phyloP scores from a whole-genome alignment of 2,329 filamentous ascomycete species.

The Penicillium sp. region DNA sequence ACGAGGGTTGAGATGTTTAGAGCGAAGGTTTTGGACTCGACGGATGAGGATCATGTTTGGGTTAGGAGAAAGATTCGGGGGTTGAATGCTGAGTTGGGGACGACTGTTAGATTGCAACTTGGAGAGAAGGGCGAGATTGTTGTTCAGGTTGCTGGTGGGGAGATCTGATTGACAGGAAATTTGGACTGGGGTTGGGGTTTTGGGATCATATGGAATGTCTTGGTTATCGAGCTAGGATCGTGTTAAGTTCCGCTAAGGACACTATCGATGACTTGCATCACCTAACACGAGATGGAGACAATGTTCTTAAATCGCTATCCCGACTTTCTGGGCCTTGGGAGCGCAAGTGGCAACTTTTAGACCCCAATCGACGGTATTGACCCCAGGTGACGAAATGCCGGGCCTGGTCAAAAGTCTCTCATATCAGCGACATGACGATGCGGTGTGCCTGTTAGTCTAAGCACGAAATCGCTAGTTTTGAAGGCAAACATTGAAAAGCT shows the following conservation, averaged over 20 bases:
- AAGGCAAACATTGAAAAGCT: too few relatives aligned
- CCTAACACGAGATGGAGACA: neutral
- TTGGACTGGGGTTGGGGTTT: neutral
- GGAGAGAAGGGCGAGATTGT: neutral
- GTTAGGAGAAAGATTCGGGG: conserved; percentile 14
- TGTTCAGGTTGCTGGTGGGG: neutral
- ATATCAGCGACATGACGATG: too few relatives aligned
- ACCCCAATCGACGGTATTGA: neutral
- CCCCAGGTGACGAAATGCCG: too few relatives aligned
- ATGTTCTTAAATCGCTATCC: neutral
- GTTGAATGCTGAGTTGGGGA: conserved; percentile 1
- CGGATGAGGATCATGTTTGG: conserved; percentile 31
- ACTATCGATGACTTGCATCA: neutral
- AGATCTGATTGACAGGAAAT: neutral
- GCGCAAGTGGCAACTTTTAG: neutral
- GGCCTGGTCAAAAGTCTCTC: too few relatives aligned
- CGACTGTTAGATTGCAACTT: neutral
- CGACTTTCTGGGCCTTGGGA: neutral
- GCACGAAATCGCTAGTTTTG: too few relatives aligned
- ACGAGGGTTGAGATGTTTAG: conserved; percentile 35
- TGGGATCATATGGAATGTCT: neutral
- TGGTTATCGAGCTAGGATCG: neutral
- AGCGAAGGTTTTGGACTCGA: conserved; percentile 28
- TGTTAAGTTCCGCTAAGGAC: neutral
- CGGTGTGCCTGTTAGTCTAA: too few relatives aligned